Evolutionary conservation across 129 eudicot species (phyloP).

Genomic region (Flaveria bidentis): DNA sequence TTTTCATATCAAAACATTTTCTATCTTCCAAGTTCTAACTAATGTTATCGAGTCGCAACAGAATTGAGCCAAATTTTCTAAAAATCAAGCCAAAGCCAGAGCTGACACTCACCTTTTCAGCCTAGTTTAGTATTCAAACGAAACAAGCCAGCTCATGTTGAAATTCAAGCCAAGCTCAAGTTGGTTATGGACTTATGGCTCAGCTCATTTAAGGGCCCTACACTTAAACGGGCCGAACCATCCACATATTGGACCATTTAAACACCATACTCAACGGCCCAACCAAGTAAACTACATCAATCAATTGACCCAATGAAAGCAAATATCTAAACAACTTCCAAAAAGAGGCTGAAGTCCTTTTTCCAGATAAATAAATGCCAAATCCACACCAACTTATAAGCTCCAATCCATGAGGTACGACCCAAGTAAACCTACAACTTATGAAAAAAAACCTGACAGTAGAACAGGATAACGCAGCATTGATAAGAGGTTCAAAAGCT

Average conservation of each 20-base stretch:
- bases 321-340: not conserved
- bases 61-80: too few species aligned
- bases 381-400: conserved; percentile 20
- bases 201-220: not conserved
- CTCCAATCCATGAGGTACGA: conserved; percentile 7
- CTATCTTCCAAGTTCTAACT: too few species aligned
- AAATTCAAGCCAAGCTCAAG: too few species aligned
- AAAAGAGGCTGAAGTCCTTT: not conserved
- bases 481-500: conserved; percentile 39
- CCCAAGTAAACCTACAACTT: not conserved
- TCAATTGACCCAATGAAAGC: not conserved
- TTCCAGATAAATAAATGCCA: conserved; percentile 19
- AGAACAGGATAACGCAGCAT: conserved; percentile 28
- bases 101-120: too few species aligned
- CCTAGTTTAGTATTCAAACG: too few species aligned
- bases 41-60: too few species aligned
- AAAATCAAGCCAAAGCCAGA: too few species aligned
- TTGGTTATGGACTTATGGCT: too few species aligned
- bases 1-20: too few species aligned
- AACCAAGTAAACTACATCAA: not conserved
- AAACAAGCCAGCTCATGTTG: too few species aligned
- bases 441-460: not conserved
- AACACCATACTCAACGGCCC: not conserved
- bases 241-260: conserved; percentile 1
- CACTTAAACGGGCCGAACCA: conserved; percentile 9